A percentile compares a stretch with the other conserved stretches of the same genome.
Evolutionary conservation across 257 asterid species (phyloP).

Genomic region (Rehmannia glutinosa): DNA sequence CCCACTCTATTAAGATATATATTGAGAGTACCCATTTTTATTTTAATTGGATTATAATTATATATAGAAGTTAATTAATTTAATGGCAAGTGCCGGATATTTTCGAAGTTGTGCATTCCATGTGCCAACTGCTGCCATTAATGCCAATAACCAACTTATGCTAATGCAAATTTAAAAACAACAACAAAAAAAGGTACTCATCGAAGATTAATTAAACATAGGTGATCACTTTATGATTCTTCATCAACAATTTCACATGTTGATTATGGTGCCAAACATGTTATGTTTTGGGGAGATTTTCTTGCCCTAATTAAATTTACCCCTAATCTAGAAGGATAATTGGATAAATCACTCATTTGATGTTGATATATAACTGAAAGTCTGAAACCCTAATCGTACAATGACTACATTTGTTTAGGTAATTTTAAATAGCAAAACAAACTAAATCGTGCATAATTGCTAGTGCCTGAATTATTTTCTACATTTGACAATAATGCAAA

Average conservation of each 20-base stretch:
- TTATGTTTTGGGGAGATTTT: neutral
- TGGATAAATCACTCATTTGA: constrained; percentile 2
- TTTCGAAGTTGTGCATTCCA: constrained; percentile 23
- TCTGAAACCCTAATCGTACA: neutral
- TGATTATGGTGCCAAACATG: neutral
- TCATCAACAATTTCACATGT: neutral
- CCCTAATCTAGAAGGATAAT: neutral
- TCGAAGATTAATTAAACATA: constrained; percentile 16
- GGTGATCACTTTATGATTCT: constrained; percentile 12
- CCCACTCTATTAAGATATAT: neutral
- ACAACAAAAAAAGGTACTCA: neutral
- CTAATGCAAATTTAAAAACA: neutral
- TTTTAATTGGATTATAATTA: neutral
- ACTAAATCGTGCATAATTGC: no score
- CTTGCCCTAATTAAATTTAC: neutral
- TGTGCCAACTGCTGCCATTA: constrained; percentile 32
- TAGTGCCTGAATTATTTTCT: no score
- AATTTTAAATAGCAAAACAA: no score
- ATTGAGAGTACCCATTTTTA: no score
- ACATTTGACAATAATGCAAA: constrained; percentile 3
- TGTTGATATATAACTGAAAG: neutral
- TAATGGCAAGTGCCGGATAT: constrained; percentile 17
- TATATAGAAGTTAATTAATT: neutral
- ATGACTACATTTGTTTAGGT: neutral
- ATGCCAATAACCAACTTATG: constrained; percentile 20